Conservation (phyloP, 768 basidiomycete genomes). For the Lactarius quietus region DNA sequence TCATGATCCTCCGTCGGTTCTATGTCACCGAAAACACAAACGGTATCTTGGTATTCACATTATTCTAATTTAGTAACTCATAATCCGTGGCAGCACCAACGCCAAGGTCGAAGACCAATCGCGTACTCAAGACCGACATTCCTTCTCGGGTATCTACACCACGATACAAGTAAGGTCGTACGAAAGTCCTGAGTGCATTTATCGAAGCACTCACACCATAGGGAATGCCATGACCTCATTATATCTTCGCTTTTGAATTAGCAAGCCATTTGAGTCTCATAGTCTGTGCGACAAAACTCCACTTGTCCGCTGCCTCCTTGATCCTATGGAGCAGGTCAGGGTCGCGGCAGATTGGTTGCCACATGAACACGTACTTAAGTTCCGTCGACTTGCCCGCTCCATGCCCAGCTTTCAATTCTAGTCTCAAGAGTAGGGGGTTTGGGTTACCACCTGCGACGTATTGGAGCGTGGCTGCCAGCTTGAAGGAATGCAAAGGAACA, state of each 20-base stretch:
- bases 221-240: neutral
- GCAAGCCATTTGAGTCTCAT: slow-evolving; percentile 43
- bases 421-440: slow-evolving; percentile 68
- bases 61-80: slow-evolving; percentile 7
- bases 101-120: slow-evolving; percentile 83
- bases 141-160: slow-evolving; percentile 25
- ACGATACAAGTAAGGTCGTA: slow-evolving; percentile 15
- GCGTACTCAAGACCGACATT: slow-evolving; percentile 84
- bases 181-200: neutral
- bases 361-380: slow-evolving; percentile 44
- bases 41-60: slow-evolving; percentile 47
- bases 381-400: slow-evolving; percentile 77
- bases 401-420: slow-evolving; percentile 79
- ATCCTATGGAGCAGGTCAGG: slow-evolving; percentile 45
- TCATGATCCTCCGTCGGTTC: slow-evolving; percentile 57
- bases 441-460: slow-evolving; percentile 59
- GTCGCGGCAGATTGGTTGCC: neutral
- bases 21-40: slow-evolving; percentile 89
- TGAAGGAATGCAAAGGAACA: slow-evolving; percentile 85
- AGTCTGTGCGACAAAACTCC: slow-evolving; percentile 68
- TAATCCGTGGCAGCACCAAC: slow-evolving; percentile 60
- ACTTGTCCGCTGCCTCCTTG: slow-evolving; percentile 72
- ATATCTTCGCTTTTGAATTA: slow-evolving; percentile 5
- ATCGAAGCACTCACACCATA: neutral
- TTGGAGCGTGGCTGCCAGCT: slow-evolving; percentile 76